Conservation (phyloP, 768 basidiomycete genomes). For the Russula ochroleuca region DNA sequence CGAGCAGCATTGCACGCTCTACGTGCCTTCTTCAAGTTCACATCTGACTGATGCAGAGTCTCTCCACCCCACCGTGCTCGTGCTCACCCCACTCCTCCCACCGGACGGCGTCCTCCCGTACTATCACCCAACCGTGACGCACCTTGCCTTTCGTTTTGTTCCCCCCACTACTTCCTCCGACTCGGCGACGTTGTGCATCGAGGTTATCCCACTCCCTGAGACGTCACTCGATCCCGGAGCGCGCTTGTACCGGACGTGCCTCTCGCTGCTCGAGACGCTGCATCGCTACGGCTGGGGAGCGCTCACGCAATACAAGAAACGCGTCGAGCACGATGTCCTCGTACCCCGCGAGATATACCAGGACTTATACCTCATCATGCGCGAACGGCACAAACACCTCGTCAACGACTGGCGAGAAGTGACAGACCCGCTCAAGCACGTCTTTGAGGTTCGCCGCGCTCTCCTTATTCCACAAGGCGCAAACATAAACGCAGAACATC, state of each 20-base stretch:
- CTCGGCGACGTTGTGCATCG: slow-evolving; percentile 47
- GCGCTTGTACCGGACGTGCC: slow-evolving; percentile 73
- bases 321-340: slow-evolving; percentile 77
- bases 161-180: slow-evolving; percentile 29
- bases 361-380: slow-evolving; percentile 83
- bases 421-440: slow-evolving; percentile 86
- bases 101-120: slow-evolving; percentile 60
- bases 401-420: slow-evolving; percentile 72
- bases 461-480: background rate
- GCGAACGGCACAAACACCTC: slow-evolving; percentile 76
- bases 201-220: slow-evolving; percentile 48
- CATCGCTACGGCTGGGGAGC: slow-evolving; percentile 89
- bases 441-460: slow-evolving; percentile 64
- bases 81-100: slow-evolving; percentile 56
- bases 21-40: slow-evolving; percentile 32
- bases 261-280: slow-evolving; percentile 75
- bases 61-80: slow-evolving; percentile 37
- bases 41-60: slow-evolving; percentile 21
- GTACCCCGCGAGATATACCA: slow-evolving; percentile 77
- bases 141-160: slow-evolving; percentile 79
- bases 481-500: background rate
- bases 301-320: slow-evolving; percentile 78
- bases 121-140: slow-evolving; percentile 81
- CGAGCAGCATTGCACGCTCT: slow-evolving; percentile 78
- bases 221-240: slow-evolving; percentile 49